Evolutionary conservation across 2,329 filamentous ascomycete species (phyloP), one percentile per base, ranked within the genome.

Genomic region (Fusarium pininemorale): DNA sequence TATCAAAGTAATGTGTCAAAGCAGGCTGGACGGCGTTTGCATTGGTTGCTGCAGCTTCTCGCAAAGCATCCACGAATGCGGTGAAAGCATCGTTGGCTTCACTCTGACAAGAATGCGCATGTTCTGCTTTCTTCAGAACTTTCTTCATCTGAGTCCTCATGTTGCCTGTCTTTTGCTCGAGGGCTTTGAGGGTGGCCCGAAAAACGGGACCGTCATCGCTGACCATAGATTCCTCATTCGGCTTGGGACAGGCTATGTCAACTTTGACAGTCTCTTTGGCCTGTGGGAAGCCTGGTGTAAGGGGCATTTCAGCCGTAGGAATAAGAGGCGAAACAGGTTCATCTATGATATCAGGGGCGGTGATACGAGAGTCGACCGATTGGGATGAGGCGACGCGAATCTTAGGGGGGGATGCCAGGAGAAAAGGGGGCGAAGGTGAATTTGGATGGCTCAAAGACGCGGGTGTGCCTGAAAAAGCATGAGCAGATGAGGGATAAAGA

Each of bases 1-100:
- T 97, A 83, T 98, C 95, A 79, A 98, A 99, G 81, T 99, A 99
- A 82, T 99, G 95, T 72, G 99, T 96, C 68, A 99, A 88, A 9
- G 96, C 96, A 22, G 96, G 97, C 79, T 97, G 94, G n/a, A 99
- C 95, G 1, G 96, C 96, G 79, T 97, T 98, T 55, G 95, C 93
- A 80, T 98, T 98, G 18, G 95, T 97, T 1, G 90, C 91, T 3
- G 95, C 95, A 1, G 95, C 94, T 79, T 98, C 96, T 71, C 92
- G 91, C 38, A 99, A 85, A 9, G 96, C 92, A 20, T 96, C 93
- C 80, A 97, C 92, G 77, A 99, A 97, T 7, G 90, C 90, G 22
- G 89, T 85, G 75, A 97, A 92, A 11, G 95, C 92, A 60, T 97
- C 94, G 80, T 98, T 99, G 81, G 94, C 96, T 71, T 93, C 90